Base-by-base conservation (phyloP, 140 eudicot species). In the Oenanthe javanica region DNA sequence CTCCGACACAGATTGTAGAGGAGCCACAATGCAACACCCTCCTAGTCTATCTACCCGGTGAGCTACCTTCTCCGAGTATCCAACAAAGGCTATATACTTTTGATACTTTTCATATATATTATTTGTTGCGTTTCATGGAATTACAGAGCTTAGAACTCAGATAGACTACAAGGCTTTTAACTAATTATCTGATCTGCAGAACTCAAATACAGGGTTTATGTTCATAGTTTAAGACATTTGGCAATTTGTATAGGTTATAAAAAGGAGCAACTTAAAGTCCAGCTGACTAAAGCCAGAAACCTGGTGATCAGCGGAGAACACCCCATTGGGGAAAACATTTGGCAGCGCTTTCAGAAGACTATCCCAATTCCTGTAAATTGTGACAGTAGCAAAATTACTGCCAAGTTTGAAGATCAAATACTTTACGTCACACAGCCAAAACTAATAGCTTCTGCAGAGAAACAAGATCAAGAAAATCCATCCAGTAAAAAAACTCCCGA, bases 181-280 rank as follows among this genome's bases (percentile, higher is more conserved):
- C 23, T 18, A 55, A 18, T 55, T 7, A 52, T 19, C 64, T 55
- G 23, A 23, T 55, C 64, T 19, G 61, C 64, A 18, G 25, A 55
- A 10, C n/a, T n/a, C 27, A 59, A 14, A 57, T 19, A 19, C 64
- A 5, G 64, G 46, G 51, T 31, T 42, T 31, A 72, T 15, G 50
- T 13, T 13, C n/a, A 4, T 16, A 14, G 10, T 13, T 12, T 1
- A 12, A 27, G 48, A 42, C 48, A 14, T 21, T n/a, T 45, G 31
- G 10, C 4, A 7, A 2, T 4, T 59, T 27, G 59, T 50, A 49
- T 85, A 91, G 96, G 88, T 79, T 91, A 86, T 75, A 86, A 79
- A 21, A 93, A 91, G 87, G 97, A 93, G 67, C 93, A 91, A 70
- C 73, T 93, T 40, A 86, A 84, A 80, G 98, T 90, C 69, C 96